Evolutionary conservation across 257 asterid species (phyloP).

Genomic region (Voacanga thouarsii): DNA sequence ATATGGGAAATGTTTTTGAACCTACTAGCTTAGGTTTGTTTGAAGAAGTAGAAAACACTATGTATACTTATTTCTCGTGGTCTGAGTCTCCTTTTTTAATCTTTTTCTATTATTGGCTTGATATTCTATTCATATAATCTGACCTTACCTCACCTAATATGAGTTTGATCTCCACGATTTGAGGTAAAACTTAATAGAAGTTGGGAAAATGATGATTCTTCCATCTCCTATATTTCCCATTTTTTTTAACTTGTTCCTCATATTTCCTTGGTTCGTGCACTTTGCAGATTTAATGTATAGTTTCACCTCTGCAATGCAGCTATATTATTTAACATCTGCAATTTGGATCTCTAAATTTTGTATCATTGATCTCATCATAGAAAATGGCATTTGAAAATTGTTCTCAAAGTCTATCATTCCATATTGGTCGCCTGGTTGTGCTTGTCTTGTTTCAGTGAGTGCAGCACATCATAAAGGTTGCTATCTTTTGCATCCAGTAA

Average conservation of each 20-base stretch:
- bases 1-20: constrained; percentile 2
- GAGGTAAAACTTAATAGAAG: too few relatives aligned
- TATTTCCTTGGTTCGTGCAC: not conserved
- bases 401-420: not conserved
- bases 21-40: not conserved
- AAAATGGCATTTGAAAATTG: not conserved
- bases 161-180: not conserved
- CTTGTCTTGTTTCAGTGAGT: too few relatives aligned
- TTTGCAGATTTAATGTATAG: not conserved
- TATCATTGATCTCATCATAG: not conserved
- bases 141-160: not conserved
- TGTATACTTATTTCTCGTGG: not conserved
- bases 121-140: not conserved
- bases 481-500: too few relatives aligned
- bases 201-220: not conserved
- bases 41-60: not conserved
- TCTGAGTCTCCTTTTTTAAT: not conserved
- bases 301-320: not conserved
- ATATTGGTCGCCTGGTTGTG: not conserved
- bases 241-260: too few relatives aligned
- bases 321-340: too few relatives aligned
- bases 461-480: constrained; percentile 1
- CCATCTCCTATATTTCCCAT: too few relatives aligned
- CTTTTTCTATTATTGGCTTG: not conserved
- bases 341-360: not conserved